Evolutionary conservation across 1,139 yeast species (phyloP).

Genomic region (Geotrichum aggregatum): DNA sequence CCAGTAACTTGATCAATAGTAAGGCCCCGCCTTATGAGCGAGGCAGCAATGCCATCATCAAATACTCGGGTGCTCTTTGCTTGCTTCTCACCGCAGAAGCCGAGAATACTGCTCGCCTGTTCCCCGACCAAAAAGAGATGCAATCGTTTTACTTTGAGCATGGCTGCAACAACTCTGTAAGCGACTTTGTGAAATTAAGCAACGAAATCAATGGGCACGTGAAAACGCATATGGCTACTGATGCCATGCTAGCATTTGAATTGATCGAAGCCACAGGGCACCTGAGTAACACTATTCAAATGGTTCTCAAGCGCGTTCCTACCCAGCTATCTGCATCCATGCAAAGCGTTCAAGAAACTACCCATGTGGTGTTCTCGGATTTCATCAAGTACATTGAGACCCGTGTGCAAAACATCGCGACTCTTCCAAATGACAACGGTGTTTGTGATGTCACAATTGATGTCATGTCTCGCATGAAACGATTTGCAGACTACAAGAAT

Average conservation of each 20-base stretch:
- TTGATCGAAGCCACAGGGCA: slow-evolving; percentile 28
- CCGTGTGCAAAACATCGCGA: slow-evolving; percentile 44
- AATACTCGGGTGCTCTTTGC: slow-evolving; percentile 52
- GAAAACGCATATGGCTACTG: slow-evolving; percentile 27
- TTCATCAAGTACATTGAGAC: slow-evolving; percentile 53
- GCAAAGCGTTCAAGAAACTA: slow-evolving; percentile 28
- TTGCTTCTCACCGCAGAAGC: slow-evolving; percentile 40
- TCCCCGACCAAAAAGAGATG: slow-evolving; percentile 23
- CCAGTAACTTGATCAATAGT: slow-evolving; percentile 17
- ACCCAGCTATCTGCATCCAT: slow-evolving; percentile 27
- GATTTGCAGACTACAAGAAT: slow-evolving; percentile 57
- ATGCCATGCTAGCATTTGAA: slow-evolving; percentile 31
- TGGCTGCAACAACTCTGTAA: slow-evolving; percentile 39
- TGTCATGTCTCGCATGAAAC: slow-evolving; percentile 57
- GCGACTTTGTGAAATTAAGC: slow-evolving; percentile 39
- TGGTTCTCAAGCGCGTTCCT: slow-evolving; percentile 24
- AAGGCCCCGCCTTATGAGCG: slow-evolving; percentile 52
- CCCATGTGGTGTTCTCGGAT: slow-evolving; percentile 51
- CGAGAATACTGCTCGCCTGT: slow-evolving; percentile 26
- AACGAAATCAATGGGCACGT: slow-evolving; percentile 36
- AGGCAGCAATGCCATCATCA: slow-evolving; percentile 57
- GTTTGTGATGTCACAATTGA: slow-evolving; percentile 70
- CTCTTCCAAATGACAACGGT: slow-evolving; percentile 57
- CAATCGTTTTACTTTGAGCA: slow-evolving; percentile 38
- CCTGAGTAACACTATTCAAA: slow-evolving; percentile 24